phyloP scores from a whole-genome alignment of 2,329 filamentous ascomycete genomes.

The Aspergillus alliaceus region DNA sequence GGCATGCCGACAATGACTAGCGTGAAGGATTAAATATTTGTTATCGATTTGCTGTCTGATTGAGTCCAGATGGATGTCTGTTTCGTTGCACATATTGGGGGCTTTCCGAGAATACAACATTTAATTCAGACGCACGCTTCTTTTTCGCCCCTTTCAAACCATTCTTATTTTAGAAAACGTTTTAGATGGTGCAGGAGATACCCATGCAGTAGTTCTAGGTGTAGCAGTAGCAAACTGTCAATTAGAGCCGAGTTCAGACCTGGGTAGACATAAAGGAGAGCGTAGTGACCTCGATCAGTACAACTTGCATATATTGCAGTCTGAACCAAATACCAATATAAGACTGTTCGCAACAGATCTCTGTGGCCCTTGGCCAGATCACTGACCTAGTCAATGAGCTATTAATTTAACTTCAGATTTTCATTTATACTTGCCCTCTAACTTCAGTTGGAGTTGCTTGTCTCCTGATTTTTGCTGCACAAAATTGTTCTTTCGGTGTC shows the following conservation, averaged over 20 bases:
- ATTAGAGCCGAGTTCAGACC: neutral
- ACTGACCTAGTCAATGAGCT: neutral
- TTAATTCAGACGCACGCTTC: neutral
- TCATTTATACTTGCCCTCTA: neutral
- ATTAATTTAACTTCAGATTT: neutral
- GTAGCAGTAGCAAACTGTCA: neutral
- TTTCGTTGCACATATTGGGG: slow-evolving; percentile 5
- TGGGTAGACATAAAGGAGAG: neutral
- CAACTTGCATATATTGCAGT: neutral
- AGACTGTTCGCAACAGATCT: neutral
- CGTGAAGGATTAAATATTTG: slow-evolving; percentile 3
- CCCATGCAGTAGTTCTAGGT: neutral
- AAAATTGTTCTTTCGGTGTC: neutral
- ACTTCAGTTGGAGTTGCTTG: neutral
- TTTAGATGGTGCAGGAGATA: neutral
- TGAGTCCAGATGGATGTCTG: slow-evolving; percentile 3
- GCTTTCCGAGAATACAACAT: neutral
- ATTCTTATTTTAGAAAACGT: neutral
- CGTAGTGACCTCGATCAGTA: neutral
- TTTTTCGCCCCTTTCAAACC: neutral
- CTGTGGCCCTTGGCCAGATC: neutral
- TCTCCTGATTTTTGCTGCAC: neutral
- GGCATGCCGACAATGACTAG: slow-evolving; percentile 6
- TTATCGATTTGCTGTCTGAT: slow-evolving; percentile 3
- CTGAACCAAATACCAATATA: too few species aligned